Evolutionary conservation across 2,329 filamentous ascomycete genomes (phyloP).

Genomic region (Exophiala aquamarina): DNA sequence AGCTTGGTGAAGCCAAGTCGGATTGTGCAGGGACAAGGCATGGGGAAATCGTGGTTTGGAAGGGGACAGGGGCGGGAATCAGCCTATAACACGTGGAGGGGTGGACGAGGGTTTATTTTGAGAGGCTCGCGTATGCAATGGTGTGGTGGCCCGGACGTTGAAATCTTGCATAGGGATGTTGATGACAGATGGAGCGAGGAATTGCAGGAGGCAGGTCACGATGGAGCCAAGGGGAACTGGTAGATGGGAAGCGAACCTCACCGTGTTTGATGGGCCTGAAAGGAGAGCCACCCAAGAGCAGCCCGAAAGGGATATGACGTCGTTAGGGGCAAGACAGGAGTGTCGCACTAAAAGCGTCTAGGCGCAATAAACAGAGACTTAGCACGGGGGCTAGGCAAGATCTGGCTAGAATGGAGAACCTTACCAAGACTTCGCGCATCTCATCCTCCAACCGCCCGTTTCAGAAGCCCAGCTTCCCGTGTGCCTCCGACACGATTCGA

Average conservation of each 20-base stretch:
- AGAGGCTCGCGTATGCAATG: background rate
- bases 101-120: background rate
- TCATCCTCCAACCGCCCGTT: conserved; percentile 17
- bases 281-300: background rate
- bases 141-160: conserved; percentile 1
- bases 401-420: conserved; percentile 5
- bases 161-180: too few relatives aligned
- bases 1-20: conserved; percentile 31
- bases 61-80: background rate
- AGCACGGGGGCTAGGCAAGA: background rate
- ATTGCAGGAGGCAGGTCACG: background rate
- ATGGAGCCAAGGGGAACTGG: background rate
- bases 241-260: background rate
- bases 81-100: too few relatives aligned
- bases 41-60: background rate
- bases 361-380: background rate
- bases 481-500: conserved; percentile 22
- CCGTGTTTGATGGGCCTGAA: background rate
- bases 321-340: conserved; percentile 11
- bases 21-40: conserved; percentile 8
- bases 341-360: conserved; percentile 5
- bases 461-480: conserved; percentile 14
- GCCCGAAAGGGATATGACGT: conserved; percentile 12
- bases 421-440: conserved; percentile 2
- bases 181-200: background rate